Percentiles rank a stretch among this genome's conserved stretches.
phyloP scores from a whole-genome alignment of 192 early-diverging fungal genomes.

The Dissophora ornata region DNA sequence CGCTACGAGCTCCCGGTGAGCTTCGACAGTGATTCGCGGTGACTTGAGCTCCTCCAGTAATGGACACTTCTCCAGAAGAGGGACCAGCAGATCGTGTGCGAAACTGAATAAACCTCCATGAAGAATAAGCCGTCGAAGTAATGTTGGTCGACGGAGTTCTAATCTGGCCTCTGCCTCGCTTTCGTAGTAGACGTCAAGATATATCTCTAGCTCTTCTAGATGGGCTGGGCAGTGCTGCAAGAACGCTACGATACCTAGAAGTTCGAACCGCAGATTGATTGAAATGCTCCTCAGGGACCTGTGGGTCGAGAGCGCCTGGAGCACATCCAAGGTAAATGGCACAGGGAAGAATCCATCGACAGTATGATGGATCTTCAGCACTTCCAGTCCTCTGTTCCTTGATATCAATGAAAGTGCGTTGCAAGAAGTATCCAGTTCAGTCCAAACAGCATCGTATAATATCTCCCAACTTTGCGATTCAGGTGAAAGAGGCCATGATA shows the following conservation, averaged over 20 bases:
- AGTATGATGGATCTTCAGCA: background rate
- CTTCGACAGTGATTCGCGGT: background rate
- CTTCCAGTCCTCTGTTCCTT: background rate
- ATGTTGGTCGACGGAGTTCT: background rate
- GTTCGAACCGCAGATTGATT: background rate
- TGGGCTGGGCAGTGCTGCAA: background rate
- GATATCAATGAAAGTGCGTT: background rate
- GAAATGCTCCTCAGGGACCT: background rate
- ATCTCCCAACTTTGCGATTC: background rate
- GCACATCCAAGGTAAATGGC: background rate
- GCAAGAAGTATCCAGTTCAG: background rate
- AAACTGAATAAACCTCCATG: background rate
- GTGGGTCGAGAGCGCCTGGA: background rate
- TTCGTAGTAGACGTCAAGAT: background rate
- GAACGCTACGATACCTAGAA: background rate
- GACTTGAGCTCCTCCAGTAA: background rate
- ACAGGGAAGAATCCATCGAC: too few relatives aligned
- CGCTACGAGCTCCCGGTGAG: too few relatives aligned
- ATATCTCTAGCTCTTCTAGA: background rate
- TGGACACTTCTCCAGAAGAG: background rate
- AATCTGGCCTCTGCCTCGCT: background rate
- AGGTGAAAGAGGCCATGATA: background rate
- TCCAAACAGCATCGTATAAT: background rate
- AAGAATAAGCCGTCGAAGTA: background rate
- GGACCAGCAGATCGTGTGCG: background rate